phyloP scores from a whole-genome alignment of 176 grass and related monocot genomes.

The Calamus simplicifolius region DNA sequence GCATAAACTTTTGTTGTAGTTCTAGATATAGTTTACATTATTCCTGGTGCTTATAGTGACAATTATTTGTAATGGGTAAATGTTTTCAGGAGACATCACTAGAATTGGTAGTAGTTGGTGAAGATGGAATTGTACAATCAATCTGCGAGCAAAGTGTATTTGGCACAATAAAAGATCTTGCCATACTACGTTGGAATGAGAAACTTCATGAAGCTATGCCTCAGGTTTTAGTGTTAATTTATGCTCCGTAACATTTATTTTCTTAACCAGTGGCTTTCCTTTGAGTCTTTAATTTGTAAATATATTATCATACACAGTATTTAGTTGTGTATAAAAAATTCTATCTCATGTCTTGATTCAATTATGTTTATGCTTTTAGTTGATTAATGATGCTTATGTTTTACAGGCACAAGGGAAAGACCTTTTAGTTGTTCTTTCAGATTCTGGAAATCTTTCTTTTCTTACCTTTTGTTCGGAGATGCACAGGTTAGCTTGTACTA shows the following conservation, averaged over 20 bases:
- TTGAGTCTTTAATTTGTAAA: no score
- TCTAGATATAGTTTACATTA: no score
- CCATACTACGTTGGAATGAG: conserved; percentile 58
- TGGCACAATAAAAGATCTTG: conserved; percentile 91
- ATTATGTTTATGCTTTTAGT: not conserved
- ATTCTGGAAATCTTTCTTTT: conserved; percentile 96
- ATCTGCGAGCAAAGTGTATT: conserved; percentile 85
- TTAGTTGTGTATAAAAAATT: not conserved
- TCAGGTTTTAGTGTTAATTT: conserved; percentile 35
- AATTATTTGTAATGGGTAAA: not conserved
- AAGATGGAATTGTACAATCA: conserved; percentile 78
- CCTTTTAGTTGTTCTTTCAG: conserved; percentile 80
- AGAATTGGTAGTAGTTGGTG: conserved; percentile 63
- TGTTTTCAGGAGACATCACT: conserved; percentile 74
- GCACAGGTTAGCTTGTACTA: conserved; percentile 56
- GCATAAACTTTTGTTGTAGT: no score
- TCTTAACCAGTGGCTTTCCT: no score
- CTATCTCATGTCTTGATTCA: not conserved
- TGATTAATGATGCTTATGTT: not conserved
- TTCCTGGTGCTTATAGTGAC: not conserved
- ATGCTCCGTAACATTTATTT: no score
- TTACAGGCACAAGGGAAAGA: conserved; percentile 77
- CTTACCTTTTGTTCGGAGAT: conserved; percentile 81
- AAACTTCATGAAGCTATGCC: conserved; percentile 26
- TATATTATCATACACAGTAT: no score